These are phyloP conservation scores for Xanthoparmelia taractica DNA, from an alignment of 495 filamentous ascomycete species.

Conservation along the genomic window DNA sequence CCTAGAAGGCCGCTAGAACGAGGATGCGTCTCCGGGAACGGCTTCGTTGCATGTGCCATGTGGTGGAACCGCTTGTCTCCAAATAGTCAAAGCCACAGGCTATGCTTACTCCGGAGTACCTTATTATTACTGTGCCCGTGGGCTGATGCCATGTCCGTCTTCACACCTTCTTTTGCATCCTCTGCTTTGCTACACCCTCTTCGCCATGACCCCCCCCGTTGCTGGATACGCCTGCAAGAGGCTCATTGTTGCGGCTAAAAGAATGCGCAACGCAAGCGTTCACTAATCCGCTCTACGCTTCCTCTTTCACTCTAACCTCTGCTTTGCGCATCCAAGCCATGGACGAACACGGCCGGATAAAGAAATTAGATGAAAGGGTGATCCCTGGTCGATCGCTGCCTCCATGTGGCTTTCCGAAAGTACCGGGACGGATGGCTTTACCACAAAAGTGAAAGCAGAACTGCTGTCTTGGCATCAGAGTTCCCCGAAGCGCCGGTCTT, in stretches of 20 bases:
- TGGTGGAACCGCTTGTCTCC: conserved; percentile 1
- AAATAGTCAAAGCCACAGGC: neutral
- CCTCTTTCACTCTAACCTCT: neutral
- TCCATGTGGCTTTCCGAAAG: conserved; percentile 18
- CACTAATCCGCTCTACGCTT: conserved; percentile 2
- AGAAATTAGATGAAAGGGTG: conserved; percentile 11
- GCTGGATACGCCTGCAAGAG: conserved; percentile 2
- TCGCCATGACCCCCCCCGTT: conserved; percentile 4
- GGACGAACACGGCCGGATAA: neutral
- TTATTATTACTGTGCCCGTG: conserved; percentile 4
- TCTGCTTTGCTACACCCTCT: neutral
- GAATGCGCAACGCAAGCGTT: conserved; percentile 4
- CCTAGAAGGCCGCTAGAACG: conserved; percentile 20
- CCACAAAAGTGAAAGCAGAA: neutral
- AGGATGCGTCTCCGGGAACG: conserved; percentile 10
- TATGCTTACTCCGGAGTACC: neutral
- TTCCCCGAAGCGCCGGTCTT: conserved; percentile 3
- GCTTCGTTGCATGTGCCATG: conserved; percentile 5
- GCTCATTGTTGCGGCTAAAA: conserved; percentile 17
- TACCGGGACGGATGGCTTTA: conserved; percentile 10
- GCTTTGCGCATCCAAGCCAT: conserved; percentile 13
- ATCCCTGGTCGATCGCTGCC: conserved; percentile 11
- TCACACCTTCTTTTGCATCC: neutral
- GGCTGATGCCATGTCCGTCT: conserved; percentile 3
- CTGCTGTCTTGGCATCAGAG: conserved; percentile 12